These are phyloP conservation scores for Pezicula neosporulosa DNA, from an alignment of 2,329 filamentous ascomycete genomes.

Conservation along the genomic window DNA sequence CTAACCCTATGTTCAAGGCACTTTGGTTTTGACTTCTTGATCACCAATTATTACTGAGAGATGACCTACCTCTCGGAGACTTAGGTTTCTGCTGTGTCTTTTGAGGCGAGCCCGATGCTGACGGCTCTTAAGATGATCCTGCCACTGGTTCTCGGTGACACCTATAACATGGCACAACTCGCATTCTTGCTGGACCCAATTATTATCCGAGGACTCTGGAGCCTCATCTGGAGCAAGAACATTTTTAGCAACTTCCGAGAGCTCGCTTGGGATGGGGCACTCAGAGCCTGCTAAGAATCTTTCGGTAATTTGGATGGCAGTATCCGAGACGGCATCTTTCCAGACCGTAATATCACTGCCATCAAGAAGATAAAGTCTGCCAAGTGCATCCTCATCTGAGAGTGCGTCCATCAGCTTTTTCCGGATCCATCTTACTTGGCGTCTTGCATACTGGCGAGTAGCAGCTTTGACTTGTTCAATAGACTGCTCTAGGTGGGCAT, in stretches of 20 bases:
- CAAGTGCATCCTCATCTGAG: conserved; percentile 45
- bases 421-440: conserved; percentile 83
- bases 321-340: conserved; percentile 57
- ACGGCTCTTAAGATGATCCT: conserved; percentile 40
- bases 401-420: conserved; percentile 74
- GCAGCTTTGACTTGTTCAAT: conserved; percentile 77
- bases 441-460: conserved; percentile 83
- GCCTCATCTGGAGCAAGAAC: conserved; percentile 52
- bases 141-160: conserved; percentile 51
- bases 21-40: no score
- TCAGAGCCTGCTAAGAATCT: conserved; percentile 57
- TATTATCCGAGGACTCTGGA: conserved; percentile 35
- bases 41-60: conserved; percentile 1
- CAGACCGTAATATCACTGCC: conserved; percentile 67
- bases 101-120: conserved; percentile 32
- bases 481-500: conserved; percentile 52
- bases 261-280: conserved; percentile 41
- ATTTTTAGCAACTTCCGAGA: conserved; percentile 55
- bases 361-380: conserved; percentile 75
- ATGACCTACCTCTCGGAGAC: conserved; percentile 13
- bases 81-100: conserved; percentile 18
- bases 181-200: conserved; percentile 57
- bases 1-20: no score
- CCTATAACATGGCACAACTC: conserved; percentile 66
- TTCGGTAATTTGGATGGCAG: conserved; percentile 58